Base-by-base conservation (phyloP, 768 basidiomycete genomes). In the Leucosporidium scottii region DNA sequence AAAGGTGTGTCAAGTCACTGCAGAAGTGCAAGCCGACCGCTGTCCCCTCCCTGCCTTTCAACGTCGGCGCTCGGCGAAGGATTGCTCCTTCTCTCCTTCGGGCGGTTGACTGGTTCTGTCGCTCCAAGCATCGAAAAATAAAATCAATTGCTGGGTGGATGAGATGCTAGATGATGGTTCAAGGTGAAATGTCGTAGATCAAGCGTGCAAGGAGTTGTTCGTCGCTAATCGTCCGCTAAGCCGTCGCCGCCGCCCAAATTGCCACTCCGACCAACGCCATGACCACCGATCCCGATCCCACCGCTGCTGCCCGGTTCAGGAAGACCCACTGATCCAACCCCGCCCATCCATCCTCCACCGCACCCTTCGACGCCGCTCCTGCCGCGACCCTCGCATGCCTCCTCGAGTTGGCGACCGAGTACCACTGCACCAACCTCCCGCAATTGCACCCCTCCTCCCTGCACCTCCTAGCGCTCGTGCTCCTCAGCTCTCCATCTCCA, bases 251-350 rank as follows among this genome's bases (percentile, higher is more conserved):
- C n/a, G 65, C 65, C 65, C 62, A 66, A 10, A 70, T 36, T 12
- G 69, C 69, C n/a, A 64, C 65, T 3, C 48, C 62, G 1, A 67
- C 50, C 13, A 70, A 9, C 1, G 44, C 69, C 15, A 62, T 39
- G 15, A 71, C 50, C 9, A 53, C 66, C 20, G 48, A 48, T 1
- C 67, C 67, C 1, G 57, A 61, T 12, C 55, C 61, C 18, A 56
- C 55, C 30, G 64, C 62, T 30, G 70, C 70, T 8, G 62, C 61
- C 21, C 70, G 56, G 39, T 66, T 66, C 25, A 59, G 17, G 21
- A 65, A 71, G 27, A 71, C 64, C 70, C 70, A 71, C 23, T 62
- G 25, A 30, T 70, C 69, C 39, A 70, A 39, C 12, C 69, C 69
- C 0, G 65, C 65, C 57, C 50, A 66, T 23, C 54, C 64, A 53